Conservation (phyloP, 768 basidiomycete species). For the Crepidotus variabilis region DNA sequence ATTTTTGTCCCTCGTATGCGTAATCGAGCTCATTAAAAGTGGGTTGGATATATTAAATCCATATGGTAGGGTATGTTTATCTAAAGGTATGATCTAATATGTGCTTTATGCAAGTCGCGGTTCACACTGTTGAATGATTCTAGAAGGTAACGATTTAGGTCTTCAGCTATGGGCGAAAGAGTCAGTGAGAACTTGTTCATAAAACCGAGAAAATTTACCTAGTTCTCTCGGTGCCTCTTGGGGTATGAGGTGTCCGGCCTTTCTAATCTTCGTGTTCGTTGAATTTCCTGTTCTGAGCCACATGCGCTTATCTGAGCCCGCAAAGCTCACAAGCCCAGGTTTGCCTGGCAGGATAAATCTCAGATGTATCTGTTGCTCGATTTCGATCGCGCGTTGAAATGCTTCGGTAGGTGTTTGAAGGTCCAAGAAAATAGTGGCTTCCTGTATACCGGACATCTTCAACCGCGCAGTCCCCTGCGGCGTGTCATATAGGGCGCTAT, state of each 20-base stretch:
- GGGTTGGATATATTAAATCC: too few relatives aligned
- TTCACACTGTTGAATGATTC: not conserved
- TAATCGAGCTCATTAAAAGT: too few relatives aligned
- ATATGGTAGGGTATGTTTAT: too few relatives aligned
- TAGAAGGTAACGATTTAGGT: not conserved
- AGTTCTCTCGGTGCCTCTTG: conserved; percentile 36
- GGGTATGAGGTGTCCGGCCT: conserved; percentile 43
- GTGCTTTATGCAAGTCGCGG: too few relatives aligned
- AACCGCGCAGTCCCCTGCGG: conserved; percentile 42
- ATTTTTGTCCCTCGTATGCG: too few relatives aligned
- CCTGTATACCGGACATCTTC: conserved; percentile 65
- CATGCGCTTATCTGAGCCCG: conserved; percentile 33
- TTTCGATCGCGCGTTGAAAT: conserved; percentile 33
- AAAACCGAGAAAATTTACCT: conserved; percentile 8
- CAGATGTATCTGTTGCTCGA: conserved; percentile 50
- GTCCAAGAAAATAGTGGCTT: conserved; percentile 62
- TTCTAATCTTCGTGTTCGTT: conserved; percentile 34
- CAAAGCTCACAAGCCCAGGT: conserved; percentile 33
- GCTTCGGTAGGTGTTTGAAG: conserved; percentile 35
- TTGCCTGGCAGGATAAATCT: conserved; percentile 54
- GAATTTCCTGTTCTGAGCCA: conserved; percentile 41
- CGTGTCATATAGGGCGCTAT: conserved; percentile 45
- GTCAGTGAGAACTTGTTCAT: not conserved
- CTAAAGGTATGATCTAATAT: too few relatives aligned
- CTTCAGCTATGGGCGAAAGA: not conserved